Conservation (phyloP, 2,329 filamentous ascomycete species). For the Epichloe glyceriae region DNA sequence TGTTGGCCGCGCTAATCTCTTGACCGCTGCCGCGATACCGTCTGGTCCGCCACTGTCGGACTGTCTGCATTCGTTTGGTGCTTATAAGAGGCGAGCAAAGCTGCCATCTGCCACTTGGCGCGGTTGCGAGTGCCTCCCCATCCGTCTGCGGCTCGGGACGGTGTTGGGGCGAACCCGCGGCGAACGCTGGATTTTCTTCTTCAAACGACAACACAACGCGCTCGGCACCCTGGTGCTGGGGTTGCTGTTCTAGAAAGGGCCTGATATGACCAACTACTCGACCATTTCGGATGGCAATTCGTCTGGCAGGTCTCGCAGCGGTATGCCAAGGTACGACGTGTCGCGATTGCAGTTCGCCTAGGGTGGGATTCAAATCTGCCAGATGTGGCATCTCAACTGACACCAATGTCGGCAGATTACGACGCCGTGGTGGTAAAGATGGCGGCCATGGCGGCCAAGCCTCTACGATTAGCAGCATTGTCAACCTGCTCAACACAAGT, state of each 20-base stretch:
- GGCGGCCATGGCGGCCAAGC: constrained; percentile 59
- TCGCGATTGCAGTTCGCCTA: not conserved
- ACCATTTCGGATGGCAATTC: constrained; percentile 35
- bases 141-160: not conserved
- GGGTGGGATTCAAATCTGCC: not conserved
- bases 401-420: constrained; percentile 26
- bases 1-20: not conserved
- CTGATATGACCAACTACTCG: constrained; percentile 42
- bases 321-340: constrained; percentile 34
- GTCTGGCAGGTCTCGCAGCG: constrained; percentile 26
- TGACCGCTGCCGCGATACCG: not conserved
- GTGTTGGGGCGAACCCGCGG: not conserved
- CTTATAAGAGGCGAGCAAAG: not conserved
- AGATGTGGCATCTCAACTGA: constrained; percentile 1
- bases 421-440: constrained; percentile 56
- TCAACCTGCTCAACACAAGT: constrained; percentile 97
- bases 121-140: not conserved
- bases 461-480: constrained; percentile 78
- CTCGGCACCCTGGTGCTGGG: constrained; percentile 3
- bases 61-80: not conserved
- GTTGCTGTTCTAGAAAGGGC: not conserved
- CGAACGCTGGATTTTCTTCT: no score
- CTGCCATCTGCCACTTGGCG: not conserved
- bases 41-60: not conserved
- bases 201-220: not conserved